Base-by-base conservation (phyloP, 2,329 filamentous ascomycete genomes). In the Aspergillus texensis region DNA sequence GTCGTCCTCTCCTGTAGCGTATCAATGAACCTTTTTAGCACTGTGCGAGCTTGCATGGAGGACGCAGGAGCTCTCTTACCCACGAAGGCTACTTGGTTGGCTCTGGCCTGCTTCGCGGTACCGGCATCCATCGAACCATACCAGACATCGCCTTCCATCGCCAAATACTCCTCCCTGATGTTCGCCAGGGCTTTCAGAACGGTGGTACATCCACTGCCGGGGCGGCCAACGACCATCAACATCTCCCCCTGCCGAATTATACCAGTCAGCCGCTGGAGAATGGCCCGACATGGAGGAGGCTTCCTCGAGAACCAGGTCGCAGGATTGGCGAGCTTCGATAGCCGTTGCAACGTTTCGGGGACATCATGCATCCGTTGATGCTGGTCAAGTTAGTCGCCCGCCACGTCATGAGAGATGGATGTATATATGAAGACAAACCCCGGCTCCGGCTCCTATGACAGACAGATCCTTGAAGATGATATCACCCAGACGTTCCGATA, bases 221-320 rank as follows among this genome's bases (percentile, higher is more conserved):
- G 92, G 66, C 88, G 86, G 45, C 92, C 91, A 8, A 94, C 82
- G 0, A 94, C 91, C 1, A 94, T 82, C 0, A 93, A 85, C 92
- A 96, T 96, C 82, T 96, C 60, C 12, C 52, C 52, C 10, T 41
- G 14, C 12, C 12, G 3, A 14, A 48, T 24, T 3, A 6, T 24
- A 16, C 45, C 45, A 26, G 21, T 24, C 3, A 48, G 24, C 6
- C 24, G 21, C 21, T 48, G 45, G 45, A 48, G 45, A 16, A 48
- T 24, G 1, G 21, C 24, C 11, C 45, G 45, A 16, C 24, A 48
- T 26, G 45, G 45, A 10, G 39, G 8, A 9, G 39, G 39, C 16
- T 10, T 10, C 39, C 39, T 41, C 16, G 39, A 41, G 39, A n/a
- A 41, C 39, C 39, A 41, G 39, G 16, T n/a, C 39, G 39, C 39